Base-by-base conservation (phyloP, 2,329 filamentous ascomycete species). In the Aspergillus sp. region DNA sequence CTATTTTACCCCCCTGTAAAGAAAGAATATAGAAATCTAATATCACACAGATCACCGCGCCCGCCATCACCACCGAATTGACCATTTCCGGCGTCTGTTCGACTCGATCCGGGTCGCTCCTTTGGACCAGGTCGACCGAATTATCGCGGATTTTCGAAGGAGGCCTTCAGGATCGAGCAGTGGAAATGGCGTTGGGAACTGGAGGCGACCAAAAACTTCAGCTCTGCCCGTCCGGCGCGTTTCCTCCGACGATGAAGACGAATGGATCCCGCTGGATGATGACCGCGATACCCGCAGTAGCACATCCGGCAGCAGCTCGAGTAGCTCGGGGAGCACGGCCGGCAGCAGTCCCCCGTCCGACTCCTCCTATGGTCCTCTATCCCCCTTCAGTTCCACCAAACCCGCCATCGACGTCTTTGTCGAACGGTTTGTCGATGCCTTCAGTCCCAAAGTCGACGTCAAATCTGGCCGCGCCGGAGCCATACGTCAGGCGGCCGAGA, bases 381-480 rank as follows among this genome's bases (percentile, higher is more conserved):
- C 36, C 26, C 36, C 36, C 10, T 26, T 39, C 19, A 39, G 27
- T 19, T 45, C 54, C 41, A 49, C 56, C 26, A 48, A 52, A 32
- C 60, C 61, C 2, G 58, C 58, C 29, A 49, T 66, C 2, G 66
- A 68, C 48, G 54, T 63, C 5, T 68, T 66, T 44, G 60, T 69
- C 8, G 62, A 65, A 43, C 64, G 65, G 4, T 69, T 69, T 30
- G 58, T 69, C 5, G 66, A 69, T 45, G 66, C 65, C 4, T 69
- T 69, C 34, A 68, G 65, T 44, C 66, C 66, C 1, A 51, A 67
- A 35, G 64, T 68, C 4, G 61, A 66, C 39, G 43, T 52, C 1
- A 66, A 62, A 29, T 56, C 60, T 4, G 66, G 66, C 4, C 59
- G 57, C 19, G 65, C 66, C 3, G 64, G 64, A 19, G 65, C 66